phyloP scores from a whole-genome alignment of 345 rosid genomes.

The Eucalyptus cloeziana region DNA sequence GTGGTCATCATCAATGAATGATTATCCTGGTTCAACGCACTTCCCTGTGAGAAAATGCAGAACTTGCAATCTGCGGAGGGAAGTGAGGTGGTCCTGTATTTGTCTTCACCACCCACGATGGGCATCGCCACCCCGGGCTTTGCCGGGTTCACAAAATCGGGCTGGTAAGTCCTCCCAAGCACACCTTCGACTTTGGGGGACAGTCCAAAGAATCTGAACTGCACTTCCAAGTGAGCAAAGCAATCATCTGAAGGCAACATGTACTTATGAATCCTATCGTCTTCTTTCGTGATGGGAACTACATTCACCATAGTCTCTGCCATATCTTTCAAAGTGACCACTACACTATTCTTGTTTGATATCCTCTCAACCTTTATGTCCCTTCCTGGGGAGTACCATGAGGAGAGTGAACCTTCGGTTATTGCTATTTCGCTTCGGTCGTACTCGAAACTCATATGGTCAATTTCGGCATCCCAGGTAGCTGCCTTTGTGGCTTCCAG shows the following conservation, averaged over 20 bases:
- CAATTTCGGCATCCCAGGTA: not conserved
- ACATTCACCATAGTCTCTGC: not conserved
- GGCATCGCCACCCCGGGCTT: not conserved
- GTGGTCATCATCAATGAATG: not conserved
- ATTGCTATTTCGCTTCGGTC: not conserved
- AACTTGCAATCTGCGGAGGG: not conserved
- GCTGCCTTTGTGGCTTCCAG: not conserved
- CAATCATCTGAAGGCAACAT: not conserved
- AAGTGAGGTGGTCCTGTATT: not conserved
- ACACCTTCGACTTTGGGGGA: not conserved
- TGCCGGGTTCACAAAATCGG: not conserved
- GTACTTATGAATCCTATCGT: not conserved
- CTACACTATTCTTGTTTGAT: not conserved
- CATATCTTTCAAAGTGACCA: not conserved
- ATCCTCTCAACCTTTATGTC: not conserved
- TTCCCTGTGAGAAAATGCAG: not conserved
- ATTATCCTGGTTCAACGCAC: not conserved
- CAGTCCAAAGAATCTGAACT: not conserved
- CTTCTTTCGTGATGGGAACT: not conserved
- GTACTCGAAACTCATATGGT: not conserved
- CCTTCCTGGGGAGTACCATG: not conserved
- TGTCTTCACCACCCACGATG: not conserved
- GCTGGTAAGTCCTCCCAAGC: not conserved
- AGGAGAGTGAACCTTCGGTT: not conserved
- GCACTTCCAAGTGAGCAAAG: slow-evolving; percentile 1